Evolutionary conservation across 257 asterid species (phyloP).

Genomic region (Plantago elongata): DNA sequence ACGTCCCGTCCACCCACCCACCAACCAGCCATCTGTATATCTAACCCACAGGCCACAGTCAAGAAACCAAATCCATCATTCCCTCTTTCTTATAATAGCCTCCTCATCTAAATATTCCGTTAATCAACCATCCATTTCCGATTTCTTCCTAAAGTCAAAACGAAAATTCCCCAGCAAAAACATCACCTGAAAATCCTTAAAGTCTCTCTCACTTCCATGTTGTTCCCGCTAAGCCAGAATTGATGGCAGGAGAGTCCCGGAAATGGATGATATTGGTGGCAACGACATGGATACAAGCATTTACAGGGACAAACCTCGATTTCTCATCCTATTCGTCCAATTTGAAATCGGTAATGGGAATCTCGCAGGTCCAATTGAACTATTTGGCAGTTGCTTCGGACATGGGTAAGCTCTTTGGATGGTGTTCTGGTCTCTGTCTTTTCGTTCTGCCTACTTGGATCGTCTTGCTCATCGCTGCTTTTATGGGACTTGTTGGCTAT

Average conservation of each 20-base stretch:
- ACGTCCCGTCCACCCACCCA: too few species aligned
- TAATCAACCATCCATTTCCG: neutral
- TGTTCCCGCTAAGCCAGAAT: neutral
- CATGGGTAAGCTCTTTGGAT: constrained; percentile 62
- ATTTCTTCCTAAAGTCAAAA: neutral
- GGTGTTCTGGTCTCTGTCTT: constrained; percentile 58
- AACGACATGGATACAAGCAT: constrained; percentile 61
- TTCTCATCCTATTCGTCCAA: constrained; percentile 53
- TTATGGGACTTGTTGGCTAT: constrained; percentile 57
- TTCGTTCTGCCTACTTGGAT: constrained; percentile 42
- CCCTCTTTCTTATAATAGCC: neutral
- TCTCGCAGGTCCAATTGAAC: constrained; percentile 62
- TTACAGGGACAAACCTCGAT: constrained; percentile 58
- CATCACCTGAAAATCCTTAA: neutral
- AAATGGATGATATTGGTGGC: constrained; percentile 61
- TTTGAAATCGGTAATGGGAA: constrained; percentile 36
- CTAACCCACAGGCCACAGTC: neutral
- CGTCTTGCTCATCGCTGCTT: constrained; percentile 45
- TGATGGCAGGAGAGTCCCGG: constrained; percentile 28
- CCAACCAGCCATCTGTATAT: too few species aligned
- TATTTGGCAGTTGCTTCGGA: constrained; percentile 58
- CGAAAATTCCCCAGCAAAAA: neutral
- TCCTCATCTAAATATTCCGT: neutral
- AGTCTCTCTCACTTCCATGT: too few species aligned
- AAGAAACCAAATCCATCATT: neutral